Percentiles rank a stretch among this genome's conserved stretches.
These are phyloP conservation scores for Eimeria tenella DNA, from an alignment of 169 alveolate species.

Conservation along the genomic window DNA sequence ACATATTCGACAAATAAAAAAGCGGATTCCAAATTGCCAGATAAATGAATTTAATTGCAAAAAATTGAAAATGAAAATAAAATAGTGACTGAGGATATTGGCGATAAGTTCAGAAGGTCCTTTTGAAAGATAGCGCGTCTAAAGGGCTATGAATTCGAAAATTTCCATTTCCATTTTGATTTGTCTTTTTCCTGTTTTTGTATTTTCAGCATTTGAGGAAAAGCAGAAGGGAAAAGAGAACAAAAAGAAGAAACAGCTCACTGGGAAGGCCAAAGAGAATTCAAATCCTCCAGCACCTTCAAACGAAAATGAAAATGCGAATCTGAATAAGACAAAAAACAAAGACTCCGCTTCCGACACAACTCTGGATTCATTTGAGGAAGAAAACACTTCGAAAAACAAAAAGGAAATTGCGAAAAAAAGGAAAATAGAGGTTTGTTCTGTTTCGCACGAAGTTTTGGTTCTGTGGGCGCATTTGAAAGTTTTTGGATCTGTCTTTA, in stretches of 20 bases:
- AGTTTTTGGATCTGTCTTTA: neutral
- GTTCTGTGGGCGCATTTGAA: neutral
- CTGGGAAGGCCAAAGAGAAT: neutral
- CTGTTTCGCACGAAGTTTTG: neutral
- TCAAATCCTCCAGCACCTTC: neutral
- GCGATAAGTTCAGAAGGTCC: no score
- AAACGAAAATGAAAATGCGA: neutral
- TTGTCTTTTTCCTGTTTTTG: neutral
- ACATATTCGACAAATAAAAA: no score
- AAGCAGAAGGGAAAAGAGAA: neutral
- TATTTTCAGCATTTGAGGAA: neutral
- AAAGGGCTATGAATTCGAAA: no score
- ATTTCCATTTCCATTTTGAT: neutral
- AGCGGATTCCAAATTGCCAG: no score
- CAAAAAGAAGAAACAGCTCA: conserved; percentile 1
- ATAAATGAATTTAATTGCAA: no score
- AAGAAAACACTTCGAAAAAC: neutral
- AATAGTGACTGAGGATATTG: no score
- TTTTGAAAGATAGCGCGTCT: no score
- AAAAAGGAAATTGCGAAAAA: conserved; percentile 37
- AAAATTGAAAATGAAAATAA: no score
- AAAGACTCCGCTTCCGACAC: conserved; percentile 36
- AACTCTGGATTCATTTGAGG: conserved; percentile 55
- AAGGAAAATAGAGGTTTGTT: conserved; percentile 38
- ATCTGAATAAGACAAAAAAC: neutral